These are phyloP conservation scores for Ziziphus jujuba DNA, from an alignment of 306 rosid species.

Conservation along the genomic window DNA sequence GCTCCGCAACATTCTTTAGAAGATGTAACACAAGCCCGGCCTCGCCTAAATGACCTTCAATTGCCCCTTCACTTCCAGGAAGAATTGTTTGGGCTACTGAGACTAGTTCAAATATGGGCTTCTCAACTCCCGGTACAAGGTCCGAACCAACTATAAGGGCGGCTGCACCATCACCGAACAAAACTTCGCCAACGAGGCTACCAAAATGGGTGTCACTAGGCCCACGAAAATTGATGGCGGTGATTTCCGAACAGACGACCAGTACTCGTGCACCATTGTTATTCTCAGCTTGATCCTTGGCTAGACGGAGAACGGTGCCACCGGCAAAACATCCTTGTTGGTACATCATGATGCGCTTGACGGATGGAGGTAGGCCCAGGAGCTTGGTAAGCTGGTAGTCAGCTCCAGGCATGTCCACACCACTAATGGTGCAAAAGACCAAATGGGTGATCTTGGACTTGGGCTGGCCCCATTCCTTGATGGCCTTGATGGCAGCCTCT, in stretches of 20 bases:
- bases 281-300: background rate
- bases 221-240: background rate
- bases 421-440: background rate
- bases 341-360: background rate
- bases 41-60: background rate
- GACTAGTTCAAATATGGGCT: background rate
- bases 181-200: background rate
- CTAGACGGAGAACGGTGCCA: background rate
- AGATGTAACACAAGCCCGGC: background rate
- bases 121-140: background rate
- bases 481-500: background rate
- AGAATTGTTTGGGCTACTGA: background rate
- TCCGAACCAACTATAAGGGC: background rate
- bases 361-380: background rate
- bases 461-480: slow-evolving; percentile 8
- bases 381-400: background rate
- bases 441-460: slow-evolving; percentile 5
- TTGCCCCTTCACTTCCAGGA: background rate
- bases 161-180: background rate
- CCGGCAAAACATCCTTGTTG: background rate
- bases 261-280: background rate
- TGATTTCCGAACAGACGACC: background rate
- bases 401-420: background rate
- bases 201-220: background rate
- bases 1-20: background rate